A percentile compares a stretch with the other conserved stretches of the same genome.
These are phyloP conservation scores for Puccinellia tenuiflora DNA, from an alignment of 176 grass and related monocot species.

Conservation along the genomic window DNA sequence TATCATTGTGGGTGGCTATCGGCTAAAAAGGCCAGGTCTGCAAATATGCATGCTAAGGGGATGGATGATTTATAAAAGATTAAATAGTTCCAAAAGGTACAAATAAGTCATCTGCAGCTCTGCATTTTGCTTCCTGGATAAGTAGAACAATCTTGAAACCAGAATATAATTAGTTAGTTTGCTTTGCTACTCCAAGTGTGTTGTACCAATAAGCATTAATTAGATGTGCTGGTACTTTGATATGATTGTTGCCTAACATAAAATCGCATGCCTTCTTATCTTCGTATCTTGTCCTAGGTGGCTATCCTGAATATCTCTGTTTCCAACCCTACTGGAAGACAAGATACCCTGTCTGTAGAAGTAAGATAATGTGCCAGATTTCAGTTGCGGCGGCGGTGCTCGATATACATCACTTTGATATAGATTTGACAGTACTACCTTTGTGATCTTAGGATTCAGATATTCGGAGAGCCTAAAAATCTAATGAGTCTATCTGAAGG, in stretches of 20 bases:
- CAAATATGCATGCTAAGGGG: too few relatives aligned
- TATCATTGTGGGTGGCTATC: too few relatives aligned
- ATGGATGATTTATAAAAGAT: too few relatives aligned
- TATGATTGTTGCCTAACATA: not conserved
- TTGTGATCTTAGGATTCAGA: not conserved
- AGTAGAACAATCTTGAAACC: not conserved
- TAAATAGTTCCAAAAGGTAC: too few relatives aligned
- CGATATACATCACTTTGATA: too few relatives aligned
- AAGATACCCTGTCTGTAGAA: not conserved
- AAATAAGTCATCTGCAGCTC: not conserved
- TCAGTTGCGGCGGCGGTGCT: not conserved
- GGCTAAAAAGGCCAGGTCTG: too few relatives aligned
- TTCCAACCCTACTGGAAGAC: not conserved
- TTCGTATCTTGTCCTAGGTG: slow-evolving; percentile 3
- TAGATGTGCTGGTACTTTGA: not conserved
- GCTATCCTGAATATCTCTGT: not conserved
- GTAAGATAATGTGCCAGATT: not conserved
- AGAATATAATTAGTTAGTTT: not conserved
- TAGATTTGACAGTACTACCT: not conserved
- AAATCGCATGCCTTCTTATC: not conserved
- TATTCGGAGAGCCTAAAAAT: not conserved
- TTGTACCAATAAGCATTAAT: not conserved
- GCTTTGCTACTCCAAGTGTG: not conserved
- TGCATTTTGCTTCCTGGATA: not conserved
- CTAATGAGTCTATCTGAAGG: not conserved